phyloP scores from a whole-genome alignment of 352 stramenopile genomes.

The Blastocystis sp. region DNA sequence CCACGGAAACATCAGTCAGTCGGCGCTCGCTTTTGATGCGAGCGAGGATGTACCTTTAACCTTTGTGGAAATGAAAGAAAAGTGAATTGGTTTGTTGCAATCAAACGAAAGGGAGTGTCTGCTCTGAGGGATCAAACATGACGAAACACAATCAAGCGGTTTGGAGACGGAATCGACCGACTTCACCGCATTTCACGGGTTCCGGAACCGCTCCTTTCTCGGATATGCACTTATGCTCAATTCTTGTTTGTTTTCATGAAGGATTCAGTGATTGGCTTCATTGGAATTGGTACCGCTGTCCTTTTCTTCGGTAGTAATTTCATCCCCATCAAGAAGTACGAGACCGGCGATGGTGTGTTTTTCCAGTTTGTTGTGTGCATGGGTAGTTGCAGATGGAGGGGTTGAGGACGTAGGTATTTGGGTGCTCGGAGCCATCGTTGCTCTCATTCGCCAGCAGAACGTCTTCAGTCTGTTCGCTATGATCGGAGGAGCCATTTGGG shows the following conservation, averaged over 20 bases:
- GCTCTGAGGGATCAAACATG: neutral
- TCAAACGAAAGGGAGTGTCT: neutral
- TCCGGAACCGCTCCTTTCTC: neutral
- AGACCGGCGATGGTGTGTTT: conserved; percentile 59
- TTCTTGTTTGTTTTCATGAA: conserved; percentile 32
- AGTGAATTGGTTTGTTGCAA: conserved; percentile 4
- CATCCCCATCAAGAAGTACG: conserved; percentile 59
- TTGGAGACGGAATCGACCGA: neutral
- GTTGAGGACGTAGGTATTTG: conserved; percentile 45
- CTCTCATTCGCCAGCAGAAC: conserved; percentile 46
- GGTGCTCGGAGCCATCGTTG: conserved; percentile 55
- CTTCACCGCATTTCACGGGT: neutral
- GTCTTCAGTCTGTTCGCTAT: conserved; percentile 58
- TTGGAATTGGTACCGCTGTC: conserved; percentile 54
- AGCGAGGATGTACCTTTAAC: conserved; percentile 1
- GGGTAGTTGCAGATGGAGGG: neutral
- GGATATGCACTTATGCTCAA: neutral
- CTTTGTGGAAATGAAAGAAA: neutral
- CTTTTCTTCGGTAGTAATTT: conserved; percentile 59
- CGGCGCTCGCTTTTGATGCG: conserved; percentile 18
- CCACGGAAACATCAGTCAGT: conserved; percentile 41
- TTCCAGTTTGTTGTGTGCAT: conserved; percentile 58
- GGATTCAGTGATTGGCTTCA: conserved; percentile 28
- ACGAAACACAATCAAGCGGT: conserved; percentile 31
- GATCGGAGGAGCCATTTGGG: conserved; percentile 58